Base-by-base conservation (phyloP, 345 rosid species). In the Euphorbia pulcherrima region DNA sequence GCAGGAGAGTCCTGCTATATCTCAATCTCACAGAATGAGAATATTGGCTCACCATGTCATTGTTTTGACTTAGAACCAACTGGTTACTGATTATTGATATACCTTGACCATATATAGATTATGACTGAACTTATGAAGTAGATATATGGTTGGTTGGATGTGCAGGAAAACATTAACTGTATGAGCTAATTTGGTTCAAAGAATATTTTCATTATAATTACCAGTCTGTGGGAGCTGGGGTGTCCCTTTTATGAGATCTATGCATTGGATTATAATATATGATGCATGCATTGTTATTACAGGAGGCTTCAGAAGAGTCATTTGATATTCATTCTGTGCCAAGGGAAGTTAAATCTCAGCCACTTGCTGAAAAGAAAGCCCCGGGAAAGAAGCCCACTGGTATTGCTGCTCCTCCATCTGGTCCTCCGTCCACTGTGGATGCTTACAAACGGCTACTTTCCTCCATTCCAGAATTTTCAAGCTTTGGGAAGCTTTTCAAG, bases 401-500 rank as follows among this genome's bases (percentile, higher is more conserved):
- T 75, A 90, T 94, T 59, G 92, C 87, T 81, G 92, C 86, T 26
- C 88, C 89, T 58, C 83, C 81, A 62, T 65, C 74, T 65, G 88
- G 83, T 39, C 87, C 93, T 67, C 74, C 85, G 52, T 82, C 95
- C 64, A 82, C 95, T 68, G 78, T 78, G 75, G 97, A 89, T 80
- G 85, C 92, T 35, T 91, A 85, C 74, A 96, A 91, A 77, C 91
- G 61, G 75, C 85, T 91, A 61, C 87, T 91, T 77, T 89, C 97
- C 48, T 84, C 92, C 60, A 82, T 91, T 73, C 87, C 88, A 17
- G 96, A 89, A 77, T 91, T 94, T 78, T 75, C 95, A 27, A 64
- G 66, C 83, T 89, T 86, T 59, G 95, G 99, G 72, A 85, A 85
- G 82, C 93, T 87, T 76, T 94, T 94, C 87, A 94, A 94, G 92